Base-by-base conservation (phyloP, 2,329 filamentous ascomycete genomes). In the Rhytidhysteron rufulum region DNA sequence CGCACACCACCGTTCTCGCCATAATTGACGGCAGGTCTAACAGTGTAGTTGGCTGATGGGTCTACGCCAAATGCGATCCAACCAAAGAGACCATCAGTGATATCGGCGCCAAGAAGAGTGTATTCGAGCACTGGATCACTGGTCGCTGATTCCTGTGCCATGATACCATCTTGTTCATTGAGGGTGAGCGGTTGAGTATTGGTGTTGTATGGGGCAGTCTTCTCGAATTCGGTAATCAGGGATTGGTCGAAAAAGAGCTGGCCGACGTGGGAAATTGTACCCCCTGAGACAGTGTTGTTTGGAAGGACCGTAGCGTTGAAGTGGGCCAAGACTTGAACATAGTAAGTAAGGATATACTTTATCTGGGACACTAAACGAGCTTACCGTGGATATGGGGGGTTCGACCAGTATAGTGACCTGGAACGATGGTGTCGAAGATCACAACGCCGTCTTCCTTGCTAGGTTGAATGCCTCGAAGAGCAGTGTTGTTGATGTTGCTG, bases 221-320 rank as follows among this genome's bases (percentile, higher is more conserved):
- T 52, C 45, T 77, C 70, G 39, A 82, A 74, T 22, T 60, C 45
- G 24, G 50, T 47, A 50, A 76, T 71, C 2, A 83, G 70, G 42
- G 68, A 63, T 56, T 81, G 73, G 59, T 83, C 78, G 41, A 78
- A 82, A 70, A 79, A 83, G 25, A 79, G 46, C 55, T 84, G 79
- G 15, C 79, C 79, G 33, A 82, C 69, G 62, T 83, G 78, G n/a
- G 73, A 70, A 37, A 74, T 67, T 37, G 58, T 63, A 7, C 66
- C 65, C 45, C 67, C 72, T 22, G 60, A 59, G 43, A 74, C 67
- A 41, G 74, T 73, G 34, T 70, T 72, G 50, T 72, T 77, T 31
- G 62, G 43, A 31, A 66, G 59, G 4, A 66, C 34, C 37, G 55
- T 59, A 25, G 37, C 45, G 45, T 55, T 55, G 39, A 52, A 47